phyloP scores from a whole-genome alignment of 129 eudicot species.

The Pulicaria dysenterica region DNA sequence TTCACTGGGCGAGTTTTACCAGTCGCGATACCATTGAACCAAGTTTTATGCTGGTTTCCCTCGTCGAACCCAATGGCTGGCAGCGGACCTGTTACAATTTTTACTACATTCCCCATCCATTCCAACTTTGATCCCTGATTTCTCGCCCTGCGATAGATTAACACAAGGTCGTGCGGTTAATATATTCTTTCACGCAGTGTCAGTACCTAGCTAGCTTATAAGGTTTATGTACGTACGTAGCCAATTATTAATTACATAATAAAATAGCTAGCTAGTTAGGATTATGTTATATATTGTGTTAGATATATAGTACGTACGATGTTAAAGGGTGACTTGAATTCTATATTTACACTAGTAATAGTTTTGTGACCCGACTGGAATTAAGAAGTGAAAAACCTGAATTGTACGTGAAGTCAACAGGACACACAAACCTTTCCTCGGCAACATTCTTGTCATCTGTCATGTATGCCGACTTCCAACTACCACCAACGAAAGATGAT shows the following conservation, averaged over 20 bases:
- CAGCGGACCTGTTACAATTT: slow-evolving; percentile 31
- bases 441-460: slow-evolving; percentile 34
- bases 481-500: slow-evolving; percentile 15
- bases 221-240: too few relatives aligned
- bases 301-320: too few relatives aligned
- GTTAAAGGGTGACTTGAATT: too few relatives aligned
- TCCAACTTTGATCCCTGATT: slow-evolving; percentile 27
- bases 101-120: slow-evolving; percentile 33
- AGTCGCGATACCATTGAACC: slow-evolving; percentile 49
- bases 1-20: slow-evolving; percentile 15
- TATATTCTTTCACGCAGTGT: not conserved
- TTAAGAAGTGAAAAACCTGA: too few relatives aligned
- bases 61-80: slow-evolving; percentile 17
- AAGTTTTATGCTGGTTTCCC: slow-evolving; percentile 20
- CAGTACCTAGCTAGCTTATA: not conserved
- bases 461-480: slow-evolving; percentile 37
- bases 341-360: too few relatives aligned
- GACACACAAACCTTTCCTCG: slow-evolving; percentile 26
- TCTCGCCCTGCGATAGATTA: slow-evolving; percentile 18
- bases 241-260: too few relatives aligned
- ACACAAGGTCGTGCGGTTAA: not conserved
- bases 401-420: not conserved
- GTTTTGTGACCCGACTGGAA: too few relatives aligned
- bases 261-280: too few relatives aligned
- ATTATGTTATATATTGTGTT: too few relatives aligned